Conservation (phyloP, 345 rosid species). For the Eucalyptus decipiens region DNA sequence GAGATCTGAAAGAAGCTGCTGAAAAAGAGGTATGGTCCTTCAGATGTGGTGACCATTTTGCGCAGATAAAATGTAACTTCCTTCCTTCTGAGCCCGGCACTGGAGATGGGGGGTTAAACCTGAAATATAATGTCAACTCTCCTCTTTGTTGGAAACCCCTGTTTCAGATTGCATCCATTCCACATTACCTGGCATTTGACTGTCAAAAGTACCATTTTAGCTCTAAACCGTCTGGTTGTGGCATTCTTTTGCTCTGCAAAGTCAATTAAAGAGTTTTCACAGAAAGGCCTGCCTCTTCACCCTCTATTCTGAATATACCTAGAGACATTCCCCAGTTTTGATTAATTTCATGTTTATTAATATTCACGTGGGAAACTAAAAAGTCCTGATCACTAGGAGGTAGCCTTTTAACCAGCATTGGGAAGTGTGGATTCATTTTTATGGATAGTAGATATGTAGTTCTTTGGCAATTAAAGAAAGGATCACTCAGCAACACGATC, state of each 20-base stretch:
- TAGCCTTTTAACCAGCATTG: neutral
- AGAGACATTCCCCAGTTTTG: neutral
- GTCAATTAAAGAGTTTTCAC: neutral
- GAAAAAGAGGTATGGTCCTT: conserved; percentile 64
- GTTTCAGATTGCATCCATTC: neutral
- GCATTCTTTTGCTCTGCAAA: neutral
- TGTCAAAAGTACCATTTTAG: neutral
- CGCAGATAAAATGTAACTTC: neutral
- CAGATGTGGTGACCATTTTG: neutral
- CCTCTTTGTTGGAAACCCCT: neutral
- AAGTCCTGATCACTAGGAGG: neutral
- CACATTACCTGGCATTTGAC: neutral
- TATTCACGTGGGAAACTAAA: neutral
- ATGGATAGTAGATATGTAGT: neutral
- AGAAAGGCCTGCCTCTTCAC: neutral
- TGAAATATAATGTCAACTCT: neutral
- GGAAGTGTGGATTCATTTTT: neutral
- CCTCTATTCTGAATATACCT: neutral
- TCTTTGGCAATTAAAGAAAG: neutral
- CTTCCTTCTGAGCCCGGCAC: neutral
- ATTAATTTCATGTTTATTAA: neutral
- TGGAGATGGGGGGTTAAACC: neutral
- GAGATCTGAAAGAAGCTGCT: conserved; percentile 63
- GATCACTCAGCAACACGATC: neutral
- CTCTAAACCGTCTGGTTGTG: neutral